Percentiles rank a stretch among this genome's conserved stretches.
These are phyloP conservation scores for Russula emetica DNA, from an alignment of 768 basidiomycete genomes.

Conservation along the genomic window DNA sequence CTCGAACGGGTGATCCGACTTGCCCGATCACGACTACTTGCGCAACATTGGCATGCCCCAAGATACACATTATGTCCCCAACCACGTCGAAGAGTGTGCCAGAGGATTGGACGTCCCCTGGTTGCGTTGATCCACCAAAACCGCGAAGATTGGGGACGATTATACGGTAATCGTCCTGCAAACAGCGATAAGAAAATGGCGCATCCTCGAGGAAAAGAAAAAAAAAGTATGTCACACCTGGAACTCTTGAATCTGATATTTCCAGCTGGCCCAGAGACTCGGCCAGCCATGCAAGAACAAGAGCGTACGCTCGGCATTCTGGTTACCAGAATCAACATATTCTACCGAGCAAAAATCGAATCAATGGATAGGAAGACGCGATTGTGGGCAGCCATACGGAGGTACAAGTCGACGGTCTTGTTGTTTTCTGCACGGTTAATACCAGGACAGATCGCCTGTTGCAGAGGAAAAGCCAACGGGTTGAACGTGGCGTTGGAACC, in stretches of 20 bases:
- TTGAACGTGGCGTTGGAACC: not conserved
- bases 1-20: not conserved
- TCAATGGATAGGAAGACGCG: not conserved
- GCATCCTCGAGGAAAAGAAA: not conserved
- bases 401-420: conserved; percentile 16
- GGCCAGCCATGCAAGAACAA: conserved; percentile 81
- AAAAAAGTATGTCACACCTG: conserved; percentile 38
- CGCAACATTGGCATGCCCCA: conserved; percentile 46
- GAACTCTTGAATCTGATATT: conserved; percentile 64
- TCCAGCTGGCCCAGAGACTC: conserved; percentile 71
- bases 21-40: conserved; percentile 64
- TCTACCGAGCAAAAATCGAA: not conserved
- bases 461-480: not conserved
- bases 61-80: conserved; percentile 58
- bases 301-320: conserved; percentile 46
- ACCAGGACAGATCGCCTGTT: conserved; percentile 17
- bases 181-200: not conserved
- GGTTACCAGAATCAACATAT: conserved; percentile 59
- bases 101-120: conserved; percentile 56
- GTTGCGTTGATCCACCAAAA: conserved; percentile 64
- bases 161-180: conserved; percentile 55
- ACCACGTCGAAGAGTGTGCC: conserved; percentile 58
- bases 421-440: conserved; percentile 22
- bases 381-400: conserved; percentile 17
- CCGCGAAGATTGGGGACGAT: conserved; percentile 63